phyloP scores from a whole-genome alignment of 352 stramenopile genomes.

The Globisporangium splendens region DNA sequence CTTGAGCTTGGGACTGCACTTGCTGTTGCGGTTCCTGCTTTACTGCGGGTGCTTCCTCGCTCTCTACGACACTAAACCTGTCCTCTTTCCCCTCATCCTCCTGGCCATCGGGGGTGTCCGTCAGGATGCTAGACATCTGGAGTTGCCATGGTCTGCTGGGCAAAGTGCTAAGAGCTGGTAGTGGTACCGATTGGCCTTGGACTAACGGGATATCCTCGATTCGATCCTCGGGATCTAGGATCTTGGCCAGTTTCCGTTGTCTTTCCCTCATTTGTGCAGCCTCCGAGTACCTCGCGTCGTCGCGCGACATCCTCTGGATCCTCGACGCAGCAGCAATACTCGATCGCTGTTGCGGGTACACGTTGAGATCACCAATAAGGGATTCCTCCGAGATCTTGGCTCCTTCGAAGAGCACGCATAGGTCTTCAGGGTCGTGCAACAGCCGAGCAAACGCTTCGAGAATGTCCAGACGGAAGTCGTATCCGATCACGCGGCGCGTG shows the following conservation, averaged over 20 bases:
- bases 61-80: not conserved
- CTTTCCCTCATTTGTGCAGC: not conserved
- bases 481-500: constrained; percentile 32
- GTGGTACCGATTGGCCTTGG: not conserved
- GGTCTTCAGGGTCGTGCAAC: constrained; percentile 31
- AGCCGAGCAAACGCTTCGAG: constrained; percentile 33
- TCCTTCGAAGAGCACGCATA: constrained; percentile 35
- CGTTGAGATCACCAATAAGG: constrained; percentile 41
- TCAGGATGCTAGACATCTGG: constrained; percentile 10
- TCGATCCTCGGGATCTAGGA: constrained; percentile 8
- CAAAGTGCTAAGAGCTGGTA: not conserved
- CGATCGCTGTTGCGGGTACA: constrained; percentile 16
- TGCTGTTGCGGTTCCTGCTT: too few relatives aligned
- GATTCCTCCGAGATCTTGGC: constrained; percentile 48
- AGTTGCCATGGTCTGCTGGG: constrained; percentile 11
- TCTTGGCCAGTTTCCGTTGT: constrained; percentile 8
- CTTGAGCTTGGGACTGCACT: too few relatives aligned
- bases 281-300: constrained; percentile 5
- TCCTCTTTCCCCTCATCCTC: constrained; percentile 7
- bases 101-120: not conserved
- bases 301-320: constrained; percentile 5
- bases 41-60: too few relatives aligned
- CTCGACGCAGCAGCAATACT: not conserved
- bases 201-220: not conserved
- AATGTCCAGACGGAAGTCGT: constrained; percentile 46